Evolutionary conservation across 2,329 filamentous ascomycete species (phyloP).

Genomic region (Emergomyces pasteurianus): DNA sequence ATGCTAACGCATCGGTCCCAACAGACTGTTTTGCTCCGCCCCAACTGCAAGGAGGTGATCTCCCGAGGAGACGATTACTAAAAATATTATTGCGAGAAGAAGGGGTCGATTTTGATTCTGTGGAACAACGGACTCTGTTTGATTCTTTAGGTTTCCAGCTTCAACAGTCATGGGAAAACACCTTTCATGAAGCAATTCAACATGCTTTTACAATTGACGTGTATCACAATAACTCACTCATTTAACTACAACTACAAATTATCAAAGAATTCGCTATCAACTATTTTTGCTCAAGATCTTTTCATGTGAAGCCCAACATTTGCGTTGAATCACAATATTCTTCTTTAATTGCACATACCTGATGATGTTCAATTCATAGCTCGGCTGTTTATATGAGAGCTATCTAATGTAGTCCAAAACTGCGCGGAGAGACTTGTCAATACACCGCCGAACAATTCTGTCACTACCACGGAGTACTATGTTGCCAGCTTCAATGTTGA

Average conservation of each 20-base stretch:
- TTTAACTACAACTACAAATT: neutral
- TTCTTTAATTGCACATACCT: too few relatives aligned
- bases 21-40: constrained; percentile 38
- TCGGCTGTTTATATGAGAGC: too few relatives aligned
- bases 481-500: too few relatives aligned
- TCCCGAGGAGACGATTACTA: constrained; percentile 44
- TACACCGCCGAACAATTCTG: too few relatives aligned
- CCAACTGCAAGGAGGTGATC: constrained; percentile 39
- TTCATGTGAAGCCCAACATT: too few relatives aligned
- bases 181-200: neutral
- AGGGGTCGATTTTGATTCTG: neutral
- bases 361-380: too few relatives aligned
- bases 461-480: too few relatives aligned
- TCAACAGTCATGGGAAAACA: neutral
- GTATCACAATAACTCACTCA: neutral
- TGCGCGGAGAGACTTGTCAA: too few relatives aligned
- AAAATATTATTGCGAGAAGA: constrained; percentile 1
- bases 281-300: too few relatives aligned
- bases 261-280: neutral
- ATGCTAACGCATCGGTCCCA: constrained; percentile 7
- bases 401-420: too few relatives aligned
- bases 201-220: neutral
- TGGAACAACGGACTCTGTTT: too few relatives aligned
- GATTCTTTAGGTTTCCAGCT: neutral
- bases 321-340: too few relatives aligned